Base-by-base conservation (phyloP, 257 asterid genomes). In the Solanum dulcamara region DNA sequence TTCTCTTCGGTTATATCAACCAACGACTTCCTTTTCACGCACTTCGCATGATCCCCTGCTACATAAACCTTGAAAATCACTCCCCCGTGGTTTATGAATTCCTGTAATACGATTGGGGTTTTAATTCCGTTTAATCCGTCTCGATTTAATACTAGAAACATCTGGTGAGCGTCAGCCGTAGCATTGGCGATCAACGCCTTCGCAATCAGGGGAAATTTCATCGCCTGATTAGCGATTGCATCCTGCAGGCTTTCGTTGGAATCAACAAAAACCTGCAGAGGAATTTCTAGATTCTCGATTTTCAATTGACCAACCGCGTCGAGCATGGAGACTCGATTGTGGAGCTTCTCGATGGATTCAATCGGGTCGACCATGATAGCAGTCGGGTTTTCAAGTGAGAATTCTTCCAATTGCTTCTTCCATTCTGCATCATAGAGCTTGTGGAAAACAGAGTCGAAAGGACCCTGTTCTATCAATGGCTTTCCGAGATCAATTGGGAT, bases 41-140 rank as follows among this genome's bases (percentile, higher is more conserved):
- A 93, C 74, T 83, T 90, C 15, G 92, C 90, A 57, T 92, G 91
- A 85, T 84, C 40, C 0, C 98, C 99, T 18, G 94, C 98, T 55
- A 94, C 97, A 18, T 96, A 96, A 2, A 96, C 94, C 71, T 96
- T 96, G 89, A 93, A 94, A 66, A 96, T 86, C 35, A 96, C 94
- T 32, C 97, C 99, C 22, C 98, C 99, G 53, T 96, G 99, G 87
- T 93, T 96, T 83, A 94, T 94, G 59, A 96, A 94, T 89, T 94
- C 97, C 90, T 96, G 99, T 91, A 96, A 84, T 20, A 96, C 93
- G 59, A 93, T 81, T 0, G 99, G 93, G 18, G 93, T 84, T 13
- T 92, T 86, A 80, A 92, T 77, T 59, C 40, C 93, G 10, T 82
- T 48, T 87, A 95, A 70, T 0, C 99, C 99, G 48, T 92, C 91